phyloP scores from a whole-genome alignment of 2,329 filamentous ascomycete genomes.

The Talaromyces sp. region DNA sequence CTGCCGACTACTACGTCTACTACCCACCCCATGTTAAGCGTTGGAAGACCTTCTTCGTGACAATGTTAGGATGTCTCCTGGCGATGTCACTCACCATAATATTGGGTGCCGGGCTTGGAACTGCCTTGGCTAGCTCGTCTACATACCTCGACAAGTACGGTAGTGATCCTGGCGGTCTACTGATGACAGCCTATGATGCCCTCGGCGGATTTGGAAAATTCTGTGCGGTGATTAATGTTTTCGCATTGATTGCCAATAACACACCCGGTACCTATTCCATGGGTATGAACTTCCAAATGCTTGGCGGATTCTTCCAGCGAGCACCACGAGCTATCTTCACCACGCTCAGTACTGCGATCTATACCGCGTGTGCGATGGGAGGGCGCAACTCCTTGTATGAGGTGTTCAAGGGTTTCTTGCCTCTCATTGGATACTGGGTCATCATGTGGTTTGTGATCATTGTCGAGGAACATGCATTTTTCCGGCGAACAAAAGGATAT shows the following conservation, averaged over 20 bases:
- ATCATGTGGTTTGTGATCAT: constrained; percentile 47
- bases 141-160: constrained; percentile 21
- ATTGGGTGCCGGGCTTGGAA: constrained; percentile 47
- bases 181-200: constrained; percentile 42
- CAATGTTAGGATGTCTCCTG: constrained; percentile 38
- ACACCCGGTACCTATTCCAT: constrained; percentile 50
- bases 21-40: constrained; percentile 42
- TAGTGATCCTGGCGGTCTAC: constrained; percentile 38
- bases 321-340: constrained; percentile 50
- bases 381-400: constrained; percentile 48
- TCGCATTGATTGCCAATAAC: constrained; percentile 49
- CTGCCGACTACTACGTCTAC: constrained; percentile 50
- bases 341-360: constrained; percentile 43
- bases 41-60: constrained; percentile 42
- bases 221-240: constrained; percentile 46
- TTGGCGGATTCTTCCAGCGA: constrained; percentile 40
- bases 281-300: constrained; percentile 48
- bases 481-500: constrained; percentile 41
- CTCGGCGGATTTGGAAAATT: constrained; percentile 48
- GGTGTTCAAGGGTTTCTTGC: constrained; percentile 50
- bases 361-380: constrained; percentile 48
- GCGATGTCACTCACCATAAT: constrained; percentile 41
- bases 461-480: constrained; percentile 47
- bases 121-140: constrained; percentile 38
- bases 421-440: constrained; percentile 53